A percentile compares a stretch with the other conserved stretches of the same genome.
Evolutionary conservation across 495 filamentous ascomycete genomes (phyloP).

Genomic region (Friedmanniomyces simplex): DNA sequence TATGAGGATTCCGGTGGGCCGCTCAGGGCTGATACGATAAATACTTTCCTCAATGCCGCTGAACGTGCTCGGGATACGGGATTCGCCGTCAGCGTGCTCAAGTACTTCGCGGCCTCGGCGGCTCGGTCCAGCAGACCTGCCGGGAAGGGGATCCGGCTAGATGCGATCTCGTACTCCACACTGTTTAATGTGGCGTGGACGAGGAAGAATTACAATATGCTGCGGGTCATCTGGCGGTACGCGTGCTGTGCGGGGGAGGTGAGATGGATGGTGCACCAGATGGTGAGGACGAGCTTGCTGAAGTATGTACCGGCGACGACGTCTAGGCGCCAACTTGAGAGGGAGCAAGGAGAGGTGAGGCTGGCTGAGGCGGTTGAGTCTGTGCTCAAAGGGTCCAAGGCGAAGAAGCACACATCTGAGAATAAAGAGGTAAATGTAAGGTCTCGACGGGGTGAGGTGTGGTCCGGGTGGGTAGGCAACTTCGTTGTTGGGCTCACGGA

Average conservation of each 20-base stretch:
- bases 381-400: background rate
- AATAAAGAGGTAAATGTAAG: background rate
- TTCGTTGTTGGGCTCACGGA: constrained; percentile 5
- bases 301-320: constrained; percentile 1
- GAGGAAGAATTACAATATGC: constrained; percentile 1
- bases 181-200: constrained; percentile 13
- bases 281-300: background rate
- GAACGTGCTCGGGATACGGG: background rate
- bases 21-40: background rate
- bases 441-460: background rate
- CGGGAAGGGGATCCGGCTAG: background rate
- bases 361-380: background rate
- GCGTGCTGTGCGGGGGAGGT: constrained; percentile 7
- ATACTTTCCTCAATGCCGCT: constrained; percentile 2
- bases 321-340: background rate
- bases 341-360: background rate
- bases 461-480: constrained; percentile 7
- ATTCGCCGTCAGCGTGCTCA: background rate
- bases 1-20: background rate
- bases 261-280: background rate
- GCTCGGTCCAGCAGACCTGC: background rate
- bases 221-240: constrained; percentile 17
- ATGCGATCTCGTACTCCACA: background rate
- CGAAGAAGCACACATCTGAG: background rate
- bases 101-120: background rate